Percentiles rank a stretch among this genome's conserved stretches.
These are phyloP conservation scores for Fusarium sp. DNA, from an alignment of 2,329 filamentous ascomycete species.

Conservation along the genomic window DNA sequence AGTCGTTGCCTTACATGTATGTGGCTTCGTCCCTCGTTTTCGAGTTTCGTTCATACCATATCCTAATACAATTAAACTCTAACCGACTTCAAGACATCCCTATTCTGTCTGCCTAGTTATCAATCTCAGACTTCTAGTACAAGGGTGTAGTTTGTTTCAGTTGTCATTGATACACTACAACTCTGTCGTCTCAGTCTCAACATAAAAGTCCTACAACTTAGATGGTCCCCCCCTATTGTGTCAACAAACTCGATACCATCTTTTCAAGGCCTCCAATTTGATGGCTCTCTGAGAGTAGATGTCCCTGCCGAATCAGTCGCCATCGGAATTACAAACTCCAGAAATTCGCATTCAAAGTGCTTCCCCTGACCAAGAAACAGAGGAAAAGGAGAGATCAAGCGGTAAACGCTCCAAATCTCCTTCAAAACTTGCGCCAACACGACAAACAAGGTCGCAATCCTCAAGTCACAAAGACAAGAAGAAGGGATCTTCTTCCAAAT, in stretches of 20 bases:
- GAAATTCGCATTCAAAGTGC: constrained; percentile 44
- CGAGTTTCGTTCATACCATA: constrained; percentile 11
- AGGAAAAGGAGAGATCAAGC: neutral
- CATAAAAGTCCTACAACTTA: constrained; percentile 4
- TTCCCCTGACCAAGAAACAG: constrained; percentile 32
- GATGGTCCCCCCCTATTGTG: neutral
- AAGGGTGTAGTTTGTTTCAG: neutral
- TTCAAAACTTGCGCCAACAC: constrained; percentile 25
- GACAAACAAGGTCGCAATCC: constrained; percentile 28
- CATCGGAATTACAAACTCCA: constrained; percentile 32
- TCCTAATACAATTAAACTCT: constrained; percentile 14
- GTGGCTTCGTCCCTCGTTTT: constrained; percentile 31
- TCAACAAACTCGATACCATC: neutral
- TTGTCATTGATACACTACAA: neutral
- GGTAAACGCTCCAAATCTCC: constrained; percentile 1
- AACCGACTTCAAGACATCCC: neutral
- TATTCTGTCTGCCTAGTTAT: constrained; percentile 14
- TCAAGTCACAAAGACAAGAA: constrained; percentile 23
- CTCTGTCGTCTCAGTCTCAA: neutral
- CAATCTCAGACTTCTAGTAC: neutral
- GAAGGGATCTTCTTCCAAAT: constrained; percentile 23
- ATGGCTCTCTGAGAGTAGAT: constrained; percentile 39
- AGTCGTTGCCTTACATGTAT: constrained; percentile 36
- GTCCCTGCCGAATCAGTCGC: constrained; percentile 33
- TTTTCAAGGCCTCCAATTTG: constrained; percentile 8